Conservation (phyloP, 345 rosid species). For the Gossypium rotundifolium region DNA sequence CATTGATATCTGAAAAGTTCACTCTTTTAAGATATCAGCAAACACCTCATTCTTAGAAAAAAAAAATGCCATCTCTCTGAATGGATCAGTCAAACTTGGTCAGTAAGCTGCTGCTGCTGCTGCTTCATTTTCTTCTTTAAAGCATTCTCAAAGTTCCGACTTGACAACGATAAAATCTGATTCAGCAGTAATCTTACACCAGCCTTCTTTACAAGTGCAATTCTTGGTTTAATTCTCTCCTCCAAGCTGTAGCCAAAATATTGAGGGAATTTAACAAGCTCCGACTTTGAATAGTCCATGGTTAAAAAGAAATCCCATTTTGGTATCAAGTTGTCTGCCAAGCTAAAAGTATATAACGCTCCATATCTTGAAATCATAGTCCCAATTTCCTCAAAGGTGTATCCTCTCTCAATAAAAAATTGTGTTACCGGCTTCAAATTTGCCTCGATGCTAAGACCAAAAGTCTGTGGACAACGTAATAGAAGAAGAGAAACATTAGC, state of each 20-base stretch:
- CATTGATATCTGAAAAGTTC: neutral
- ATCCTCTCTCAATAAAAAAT: constrained; percentile 70
- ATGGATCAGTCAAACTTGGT: constrained; percentile 9
- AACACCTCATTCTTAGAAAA: neutral
- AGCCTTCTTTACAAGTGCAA: constrained; percentile 51
- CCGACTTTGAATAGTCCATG: constrained; percentile 68
- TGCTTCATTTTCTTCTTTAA: constrained; percentile 58
- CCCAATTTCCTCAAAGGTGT: constrained; percentile 49
- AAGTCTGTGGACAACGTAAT: constrained; percentile 63
- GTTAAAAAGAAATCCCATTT: constrained; percentile 92
- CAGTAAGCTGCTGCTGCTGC: constrained; percentile 25
- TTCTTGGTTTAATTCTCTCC: constrained; percentile 79
- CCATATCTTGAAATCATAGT: constrained; percentile 75
- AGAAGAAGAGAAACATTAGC: constrained; percentile 61
- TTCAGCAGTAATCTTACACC: constrained; percentile 65
- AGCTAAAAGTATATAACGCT: constrained; percentile 70
- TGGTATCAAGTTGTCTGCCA: constrained; percentile 60
- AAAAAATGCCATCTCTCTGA: neutral
- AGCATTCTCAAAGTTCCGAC: constrained; percentile 44
- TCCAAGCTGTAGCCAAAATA: constrained; percentile 85
- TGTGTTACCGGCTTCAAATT: constrained; percentile 72
- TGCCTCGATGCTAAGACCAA: constrained; percentile 78
- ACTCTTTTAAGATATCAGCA: neutral
- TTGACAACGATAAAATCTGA: constrained; percentile 63
- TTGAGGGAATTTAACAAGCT: constrained; percentile 83